Evolutionary conservation across 2,329 filamentous ascomycete species (phyloP), one percentile per base, ranked within the genome.

Genomic region (Allantophomopsis cytisporea): DNA sequence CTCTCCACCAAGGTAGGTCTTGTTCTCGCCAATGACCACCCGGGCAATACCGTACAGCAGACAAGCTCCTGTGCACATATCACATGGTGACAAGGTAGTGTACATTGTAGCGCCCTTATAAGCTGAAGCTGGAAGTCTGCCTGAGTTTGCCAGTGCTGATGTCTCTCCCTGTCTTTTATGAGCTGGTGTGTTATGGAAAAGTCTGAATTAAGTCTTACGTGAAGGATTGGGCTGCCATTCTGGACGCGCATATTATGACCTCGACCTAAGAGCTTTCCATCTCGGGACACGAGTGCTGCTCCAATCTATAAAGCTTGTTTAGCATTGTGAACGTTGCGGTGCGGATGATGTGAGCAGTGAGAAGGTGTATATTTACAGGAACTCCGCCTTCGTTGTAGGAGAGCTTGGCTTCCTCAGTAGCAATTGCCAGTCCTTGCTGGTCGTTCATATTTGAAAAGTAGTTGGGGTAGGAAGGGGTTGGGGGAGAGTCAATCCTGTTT

Each of bases 41-140:
- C 82, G 70, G 36, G 70, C 66, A 42, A 88, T 71, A 51, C 80
- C 80, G 65, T 86, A 88, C 43, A 87, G 66, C 43, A 88, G 63
- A 51, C 81, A 86, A 2, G 82, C 80, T 7, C 83, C 82, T 4
- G 82, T 85, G 58, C 64, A 88, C 82, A 87, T 87, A 53, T 84
- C 80, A 56, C 83, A 88, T 1, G 82, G 83, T 2, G 79, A 83
- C 6, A 88, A 64, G 1, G 82, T 86, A 2, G 83, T 88, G 60
- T 83, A 88, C 80, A 88, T 86, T n/a, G 81, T 87, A 30, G 78
- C 72, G 21, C 76, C 77, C 47, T 69, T 68, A 58, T 86, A 87
- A 5, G 71, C 69, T 2, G 71, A 72, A 13, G 80, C 80, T 23
- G 79, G 76, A 16, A 85, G 69, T 31, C 82, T 73, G 35, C 82